Conservation (phyloP, 1,284 basidiomycete genomes). For the Baeospora myosura region DNA sequence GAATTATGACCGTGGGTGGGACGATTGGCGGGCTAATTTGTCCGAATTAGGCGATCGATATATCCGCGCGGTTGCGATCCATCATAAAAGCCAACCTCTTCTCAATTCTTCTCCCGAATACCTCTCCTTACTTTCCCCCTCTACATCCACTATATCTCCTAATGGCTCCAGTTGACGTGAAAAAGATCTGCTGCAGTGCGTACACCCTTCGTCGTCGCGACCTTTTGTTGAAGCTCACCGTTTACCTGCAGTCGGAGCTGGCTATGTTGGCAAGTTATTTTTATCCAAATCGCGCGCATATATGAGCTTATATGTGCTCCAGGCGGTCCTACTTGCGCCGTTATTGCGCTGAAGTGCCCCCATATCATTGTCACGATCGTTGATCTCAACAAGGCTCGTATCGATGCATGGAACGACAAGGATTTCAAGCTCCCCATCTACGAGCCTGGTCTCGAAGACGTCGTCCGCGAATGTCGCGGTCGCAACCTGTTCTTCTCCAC, state of each 20-base stretch:
- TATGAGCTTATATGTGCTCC: conserved; percentile 3
- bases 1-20: too few relatives aligned
- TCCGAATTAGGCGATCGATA: too few relatives aligned
- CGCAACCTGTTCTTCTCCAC: conserved; percentile 97
- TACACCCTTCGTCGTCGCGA: conserved; percentile 18
- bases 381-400: conserved; percentile 90
- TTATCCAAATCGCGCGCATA: neutral
- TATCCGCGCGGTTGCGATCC: too few relatives aligned
- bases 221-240: conserved; percentile 10
- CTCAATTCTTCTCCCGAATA: too few relatives aligned
- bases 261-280: conserved; percentile 81
- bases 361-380: conserved; percentile 95
- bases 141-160: neutral
- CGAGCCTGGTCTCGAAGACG: conserved; percentile 93
- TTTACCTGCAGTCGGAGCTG: conserved; percentile 73
- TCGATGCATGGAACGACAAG: conserved; percentile 91
- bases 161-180: conserved; percentile 35
- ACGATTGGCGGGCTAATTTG: too few relatives aligned
- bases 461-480: conserved; percentile 83
- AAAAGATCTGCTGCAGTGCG: conserved; percentile 89
- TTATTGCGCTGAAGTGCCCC: conserved; percentile 92
- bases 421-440: conserved; percentile 85
- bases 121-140: too few relatives aligned
- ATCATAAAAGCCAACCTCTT: too few relatives aligned
- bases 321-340: conserved; percentile 92